Evolutionary conservation across 2,329 filamentous ascomycete species (phyloP).

Genomic region (Sarocladium oryzae): DNA sequence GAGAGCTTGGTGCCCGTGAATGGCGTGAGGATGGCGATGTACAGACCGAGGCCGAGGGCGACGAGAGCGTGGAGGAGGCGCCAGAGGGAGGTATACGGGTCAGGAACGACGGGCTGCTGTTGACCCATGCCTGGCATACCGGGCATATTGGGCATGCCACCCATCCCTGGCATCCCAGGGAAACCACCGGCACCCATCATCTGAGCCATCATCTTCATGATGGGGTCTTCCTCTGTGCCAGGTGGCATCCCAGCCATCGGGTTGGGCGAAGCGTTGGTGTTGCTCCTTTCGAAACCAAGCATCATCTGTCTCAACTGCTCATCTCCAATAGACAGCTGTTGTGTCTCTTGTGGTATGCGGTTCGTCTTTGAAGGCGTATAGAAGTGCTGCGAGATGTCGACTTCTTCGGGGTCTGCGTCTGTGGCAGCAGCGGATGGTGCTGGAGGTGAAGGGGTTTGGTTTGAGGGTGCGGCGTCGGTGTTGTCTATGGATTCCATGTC

Average conservation of each 20-base stretch:
- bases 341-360: slow-evolving; percentile 9
- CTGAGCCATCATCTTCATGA: slow-evolving; percentile 66
- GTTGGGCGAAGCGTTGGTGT: slow-evolving; percentile 18
- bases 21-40: slow-evolving; percentile 60
- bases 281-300: slow-evolving; percentile 45
- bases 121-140: slow-evolving; percentile 36
- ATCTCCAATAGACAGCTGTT: slow-evolving; percentile 38
- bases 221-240: slow-evolving; percentile 27
- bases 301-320: slow-evolving; percentile 60
- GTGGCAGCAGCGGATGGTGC: slow-evolving; percentile 16
- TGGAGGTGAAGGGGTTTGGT: slow-evolving; percentile 23
- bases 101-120: slow-evolving; percentile 24
- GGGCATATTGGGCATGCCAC: slow-evolving; percentile 35
- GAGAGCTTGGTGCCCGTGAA: slow-evolving; percentile 62
- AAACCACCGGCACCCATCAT: slow-evolving; percentile 46
- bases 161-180: slow-evolving; percentile 31
- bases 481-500: not conserved
- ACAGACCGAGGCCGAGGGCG: slow-evolving; percentile 62
- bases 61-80: slow-evolving; percentile 67
- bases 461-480: not conserved
- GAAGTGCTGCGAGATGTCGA: slow-evolving; percentile 72
- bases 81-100: slow-evolving; percentile 51
- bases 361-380: slow-evolving; percentile 46
- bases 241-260: slow-evolving; percentile 9
- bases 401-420: slow-evolving; percentile 63